phyloP scores from a whole-genome alignment of 805 yeast genomes.

The Candida parachauliodes region DNA sequence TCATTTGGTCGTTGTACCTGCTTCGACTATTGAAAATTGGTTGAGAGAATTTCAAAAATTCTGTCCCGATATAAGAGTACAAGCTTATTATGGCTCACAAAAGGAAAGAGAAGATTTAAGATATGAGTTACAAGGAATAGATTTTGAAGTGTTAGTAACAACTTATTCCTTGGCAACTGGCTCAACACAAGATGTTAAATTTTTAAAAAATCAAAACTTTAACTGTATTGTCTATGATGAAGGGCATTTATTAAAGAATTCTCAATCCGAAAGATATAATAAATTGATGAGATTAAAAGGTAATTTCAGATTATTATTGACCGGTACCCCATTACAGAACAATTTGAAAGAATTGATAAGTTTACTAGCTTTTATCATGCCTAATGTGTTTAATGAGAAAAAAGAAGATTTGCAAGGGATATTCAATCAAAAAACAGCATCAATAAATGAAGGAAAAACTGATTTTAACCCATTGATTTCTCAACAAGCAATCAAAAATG shows the following conservation, averaged over 20 bases:
- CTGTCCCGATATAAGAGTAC: constrained; percentile 75
- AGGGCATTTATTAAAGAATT: constrained; percentile 95
- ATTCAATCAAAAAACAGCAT: constrained; percentile 79
- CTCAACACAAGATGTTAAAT: constrained; percentile 73
- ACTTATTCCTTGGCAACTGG: constrained; percentile 93
- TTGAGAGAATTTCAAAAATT: constrained; percentile 87
- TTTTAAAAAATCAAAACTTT: constrained; percentile 69
- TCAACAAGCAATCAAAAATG: constrained; percentile 86
- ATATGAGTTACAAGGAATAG: constrained; percentile 53
- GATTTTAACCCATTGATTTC: constrained; percentile 75
- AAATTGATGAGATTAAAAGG: constrained; percentile 84
- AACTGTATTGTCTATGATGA: constrained; percentile 93
- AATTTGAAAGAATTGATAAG: constrained; percentile 89
- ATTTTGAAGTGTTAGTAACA: constrained; percentile 87
- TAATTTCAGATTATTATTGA: constrained; percentile 77
- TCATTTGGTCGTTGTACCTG: constrained; percentile 91
- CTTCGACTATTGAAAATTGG: constrained; percentile 97
- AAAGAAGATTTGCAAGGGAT: constrained; percentile 77
- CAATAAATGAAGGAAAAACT: constrained; percentile 6
- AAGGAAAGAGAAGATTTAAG: constrained; percentile 82
- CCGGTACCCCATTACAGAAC: constrained; percentile 97
- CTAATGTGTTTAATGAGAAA: constrained; percentile 73
- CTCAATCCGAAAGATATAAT: constrained; percentile 78
- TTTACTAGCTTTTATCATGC: constrained; percentile 84
- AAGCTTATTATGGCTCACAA: constrained; percentile 91